Evolutionary conservation across 1,284 basidiomycete genomes (phyloP).

Genomic region (Butyriboletus appendiculatus): DNA sequence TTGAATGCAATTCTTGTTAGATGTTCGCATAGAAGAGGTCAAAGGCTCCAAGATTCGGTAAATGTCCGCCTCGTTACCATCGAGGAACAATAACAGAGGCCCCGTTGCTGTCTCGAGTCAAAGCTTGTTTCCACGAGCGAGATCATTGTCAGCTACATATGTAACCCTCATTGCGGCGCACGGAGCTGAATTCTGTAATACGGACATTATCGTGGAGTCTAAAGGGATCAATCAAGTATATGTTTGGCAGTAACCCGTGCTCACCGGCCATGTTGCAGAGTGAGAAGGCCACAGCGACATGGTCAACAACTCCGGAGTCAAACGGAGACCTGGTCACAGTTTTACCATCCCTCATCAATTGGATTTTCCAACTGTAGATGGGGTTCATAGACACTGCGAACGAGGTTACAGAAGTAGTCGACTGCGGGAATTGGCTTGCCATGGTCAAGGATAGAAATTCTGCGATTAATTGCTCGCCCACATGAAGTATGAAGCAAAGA

Average conservation of each 20-base stretch:
- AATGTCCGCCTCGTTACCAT: neutral
- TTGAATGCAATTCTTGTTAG: neutral
- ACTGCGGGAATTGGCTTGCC: neutral
- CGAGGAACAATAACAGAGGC: neutral
- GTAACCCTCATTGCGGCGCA: neutral
- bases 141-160: neutral
- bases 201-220: slow-evolving; percentile 6
- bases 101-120: neutral
- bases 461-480: neutral
- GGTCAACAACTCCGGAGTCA: neutral
- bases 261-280: neutral
- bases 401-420: neutral
- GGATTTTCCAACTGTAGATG: neutral
- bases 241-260: neutral
- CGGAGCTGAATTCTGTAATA: neutral
- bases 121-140: neutral
- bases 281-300: neutral
- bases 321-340: neutral
- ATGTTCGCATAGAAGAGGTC: neutral
- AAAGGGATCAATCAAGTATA: neutral
- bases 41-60: neutral
- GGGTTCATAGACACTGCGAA: neutral
- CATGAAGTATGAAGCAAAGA: neutral
- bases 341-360: neutral
- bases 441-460: neutral